Percentiles rank a stretch among this genome's conserved stretches.
These are phyloP conservation scores for Russula compacta DNA, from an alignment of 768 basidiomycete genomes.

Conservation along the genomic window DNA sequence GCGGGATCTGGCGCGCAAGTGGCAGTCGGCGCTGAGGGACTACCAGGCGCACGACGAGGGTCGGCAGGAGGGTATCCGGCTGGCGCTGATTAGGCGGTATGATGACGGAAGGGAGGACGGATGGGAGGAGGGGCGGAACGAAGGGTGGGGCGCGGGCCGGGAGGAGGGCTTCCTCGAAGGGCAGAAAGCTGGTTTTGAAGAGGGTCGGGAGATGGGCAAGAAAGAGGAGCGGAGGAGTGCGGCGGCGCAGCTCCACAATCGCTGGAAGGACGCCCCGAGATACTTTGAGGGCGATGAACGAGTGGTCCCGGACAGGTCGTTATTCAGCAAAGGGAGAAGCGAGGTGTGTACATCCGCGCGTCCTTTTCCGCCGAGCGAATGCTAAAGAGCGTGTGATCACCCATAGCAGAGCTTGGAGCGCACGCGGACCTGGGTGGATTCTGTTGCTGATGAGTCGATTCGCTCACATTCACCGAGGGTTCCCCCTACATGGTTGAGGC, in stretches of 20 bases:
- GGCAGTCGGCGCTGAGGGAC: conserved; percentile 18
- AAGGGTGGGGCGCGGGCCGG: conserved; percentile 13
- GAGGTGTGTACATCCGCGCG: background rate
- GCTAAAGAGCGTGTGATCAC: background rate
- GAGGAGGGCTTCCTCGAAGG: conserved; percentile 18
- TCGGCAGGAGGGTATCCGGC: conserved; percentile 14
- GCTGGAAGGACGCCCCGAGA: conserved; percentile 1
- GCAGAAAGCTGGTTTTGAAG: conserved; percentile 10
- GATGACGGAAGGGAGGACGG: conserved; percentile 20
- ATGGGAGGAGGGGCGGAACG: conserved; percentile 16
- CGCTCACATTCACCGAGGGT: conserved; percentile 11
- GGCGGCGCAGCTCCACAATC: background rate
- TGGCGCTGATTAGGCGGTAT: conserved; percentile 15
- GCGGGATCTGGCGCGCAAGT: conserved; percentile 17
- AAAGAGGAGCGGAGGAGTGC: conserved; percentile 13
- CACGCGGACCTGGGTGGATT: conserved; percentile 19
- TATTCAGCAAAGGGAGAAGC: background rate
- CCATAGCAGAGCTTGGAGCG: conserved; percentile 14
- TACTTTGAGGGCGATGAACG: background rate
- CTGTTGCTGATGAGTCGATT: conserved; percentile 12
- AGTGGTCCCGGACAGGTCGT: background rate
- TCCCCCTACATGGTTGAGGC: conserved; percentile 8
- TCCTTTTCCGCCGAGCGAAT: background rate
- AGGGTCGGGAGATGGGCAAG: conserved; percentile 7
- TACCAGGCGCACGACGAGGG: conserved; percentile 18